Evolutionary conservation across 345 rosid genomes (phyloP).

Genomic region (Pistacia vera): DNA sequence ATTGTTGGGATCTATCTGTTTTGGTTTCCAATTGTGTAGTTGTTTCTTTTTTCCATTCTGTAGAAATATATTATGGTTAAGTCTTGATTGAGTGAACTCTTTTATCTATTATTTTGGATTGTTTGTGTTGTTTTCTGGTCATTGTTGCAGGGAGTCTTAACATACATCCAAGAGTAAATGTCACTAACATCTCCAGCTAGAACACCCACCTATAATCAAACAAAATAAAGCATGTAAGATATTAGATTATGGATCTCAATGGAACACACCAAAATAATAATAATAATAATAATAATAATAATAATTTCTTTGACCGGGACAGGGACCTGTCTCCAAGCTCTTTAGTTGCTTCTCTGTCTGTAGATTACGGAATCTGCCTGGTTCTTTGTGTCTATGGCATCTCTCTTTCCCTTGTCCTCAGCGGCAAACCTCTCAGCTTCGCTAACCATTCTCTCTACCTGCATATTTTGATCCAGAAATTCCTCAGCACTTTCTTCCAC

Average conservation of each 20-base stretch:
- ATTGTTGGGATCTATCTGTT: too few species aligned
- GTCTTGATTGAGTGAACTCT: too few species aligned
- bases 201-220: slow-evolving; percentile 77
- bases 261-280: neutral
- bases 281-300: neutral
- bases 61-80: too few species aligned
- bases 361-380: slow-evolving; percentile 85
- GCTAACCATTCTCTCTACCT: slow-evolving; percentile 83
- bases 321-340: slow-evolving; percentile 64
- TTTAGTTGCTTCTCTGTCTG: slow-evolving; percentile 89
- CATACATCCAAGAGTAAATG: slow-evolving; percentile 58
- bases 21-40: too few species aligned
- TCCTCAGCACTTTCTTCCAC: too few species aligned
- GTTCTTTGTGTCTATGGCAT: slow-evolving; percentile 88
- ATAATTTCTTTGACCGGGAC: slow-evolving; percentile 64
- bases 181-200: slow-evolving; percentile 93
- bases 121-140: too few species aligned
- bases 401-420: slow-evolving; percentile 93
- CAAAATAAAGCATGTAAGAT: slow-evolving; percentile 19
- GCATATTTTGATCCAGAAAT: slow-evolving; percentile 13
- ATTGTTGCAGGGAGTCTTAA: too few species aligned
- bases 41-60: too few species aligned
- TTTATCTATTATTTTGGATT: too few species aligned
- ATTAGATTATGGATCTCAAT: slow-evolving; percentile 31
- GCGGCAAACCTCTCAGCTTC: slow-evolving; percentile 80